Conservation (phyloP, 2,329 filamentous ascomycete species). For the Sporothrix schenckii region DNA sequence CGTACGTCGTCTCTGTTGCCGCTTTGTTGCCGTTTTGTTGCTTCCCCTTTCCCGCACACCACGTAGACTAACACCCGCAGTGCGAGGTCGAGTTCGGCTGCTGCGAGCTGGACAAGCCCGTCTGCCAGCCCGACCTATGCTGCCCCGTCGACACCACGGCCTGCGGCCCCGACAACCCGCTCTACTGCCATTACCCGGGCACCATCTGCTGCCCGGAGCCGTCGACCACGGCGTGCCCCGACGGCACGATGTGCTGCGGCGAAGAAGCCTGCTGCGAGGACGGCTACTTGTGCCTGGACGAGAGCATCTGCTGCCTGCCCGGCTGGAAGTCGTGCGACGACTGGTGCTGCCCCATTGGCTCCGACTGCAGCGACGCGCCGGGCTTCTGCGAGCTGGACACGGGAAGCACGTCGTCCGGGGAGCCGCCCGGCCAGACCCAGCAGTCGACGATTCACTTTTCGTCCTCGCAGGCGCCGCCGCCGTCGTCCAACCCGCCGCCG, state of each 20-base stretch:
- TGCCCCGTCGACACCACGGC: neutral
- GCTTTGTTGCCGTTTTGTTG: too few relatives aligned
- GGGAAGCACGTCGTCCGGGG: neutral
- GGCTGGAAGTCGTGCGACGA: neutral
- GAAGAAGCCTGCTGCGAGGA: slow-evolving; percentile 8
- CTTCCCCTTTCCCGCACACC: too few relatives aligned
- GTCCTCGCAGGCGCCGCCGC: too few relatives aligned
- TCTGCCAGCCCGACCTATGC: neutral
- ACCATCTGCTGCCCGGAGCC: slow-evolving; percentile 17
- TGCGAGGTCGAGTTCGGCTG: too few relatives aligned
- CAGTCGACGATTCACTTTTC: neutral
- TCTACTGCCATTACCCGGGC: neutral
- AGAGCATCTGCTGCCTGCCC: neutral
- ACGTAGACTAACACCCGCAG: too few relatives aligned
- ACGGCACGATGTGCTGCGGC: slow-evolving; percentile 1
- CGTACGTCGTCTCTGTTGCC: too few relatives aligned
- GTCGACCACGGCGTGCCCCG: neutral
- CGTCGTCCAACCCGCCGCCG: too few relatives aligned
- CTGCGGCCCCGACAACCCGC: slow-evolving; percentile 4
- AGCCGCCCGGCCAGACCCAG: neutral
- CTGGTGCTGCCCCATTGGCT: slow-evolving; percentile 19
- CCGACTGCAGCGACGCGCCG: neutral
- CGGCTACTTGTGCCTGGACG: neutral
- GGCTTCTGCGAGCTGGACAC: slow-evolving; percentile 11
- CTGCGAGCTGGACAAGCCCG: too few relatives aligned